Percentiles rank a stretch among this genome's conserved stretches.
phyloP scores from a whole-genome alignment of 2,329 filamentous ascomycete genomes.

The Cadophora malorum region DNA sequence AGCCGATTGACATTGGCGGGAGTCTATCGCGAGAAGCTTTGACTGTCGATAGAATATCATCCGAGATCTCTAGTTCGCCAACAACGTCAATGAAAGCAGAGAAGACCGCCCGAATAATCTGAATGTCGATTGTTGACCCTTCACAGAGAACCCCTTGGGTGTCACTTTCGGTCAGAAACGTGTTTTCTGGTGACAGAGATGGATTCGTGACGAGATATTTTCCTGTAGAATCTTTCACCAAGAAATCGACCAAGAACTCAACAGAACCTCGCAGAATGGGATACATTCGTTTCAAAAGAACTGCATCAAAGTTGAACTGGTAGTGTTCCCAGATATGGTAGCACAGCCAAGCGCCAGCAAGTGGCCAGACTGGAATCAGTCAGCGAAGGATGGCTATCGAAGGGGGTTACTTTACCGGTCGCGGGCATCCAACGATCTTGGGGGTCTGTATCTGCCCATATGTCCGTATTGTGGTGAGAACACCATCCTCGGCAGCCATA shows the following conservation, averaged over 20 bases:
- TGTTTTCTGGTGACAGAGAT: conserved; percentile 50
- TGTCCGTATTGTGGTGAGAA: conserved; percentile 45
- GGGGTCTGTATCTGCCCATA: conserved; percentile 46
- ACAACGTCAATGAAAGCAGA: conserved; percentile 39
- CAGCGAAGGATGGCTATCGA: background rate
- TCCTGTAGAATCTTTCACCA: conserved; percentile 42
- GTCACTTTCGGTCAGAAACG: conserved; percentile 37
- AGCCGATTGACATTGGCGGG: conserved; percentile 40
- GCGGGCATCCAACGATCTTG: conserved; percentile 45
- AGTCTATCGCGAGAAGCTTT: conserved; percentile 28
- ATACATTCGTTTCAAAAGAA: conserved; percentile 42
- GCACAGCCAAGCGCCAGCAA: conserved; percentile 51
- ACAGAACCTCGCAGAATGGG: conserved; percentile 45
- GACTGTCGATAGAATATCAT: conserved; percentile 39
- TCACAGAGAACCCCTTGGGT: conserved; percentile 48
- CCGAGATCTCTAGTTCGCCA: conserved; percentile 43
- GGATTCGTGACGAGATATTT: conserved; percentile 47
- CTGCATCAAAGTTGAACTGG: conserved; percentile 45
- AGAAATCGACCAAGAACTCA: conserved; percentile 46
- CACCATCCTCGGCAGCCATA: conserved; percentile 44
- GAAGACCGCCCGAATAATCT: conserved; percentile 51
- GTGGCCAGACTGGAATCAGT: conserved; percentile 46
- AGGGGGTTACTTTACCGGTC: conserved; percentile 32
- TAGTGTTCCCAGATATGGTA: conserved; percentile 50
- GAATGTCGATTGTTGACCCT: conserved; percentile 55